Evolutionary conservation across 345 rosid genomes (phyloP), one percentile per base, ranked within the genome.

Genomic region (Brassica rapa): DNA sequence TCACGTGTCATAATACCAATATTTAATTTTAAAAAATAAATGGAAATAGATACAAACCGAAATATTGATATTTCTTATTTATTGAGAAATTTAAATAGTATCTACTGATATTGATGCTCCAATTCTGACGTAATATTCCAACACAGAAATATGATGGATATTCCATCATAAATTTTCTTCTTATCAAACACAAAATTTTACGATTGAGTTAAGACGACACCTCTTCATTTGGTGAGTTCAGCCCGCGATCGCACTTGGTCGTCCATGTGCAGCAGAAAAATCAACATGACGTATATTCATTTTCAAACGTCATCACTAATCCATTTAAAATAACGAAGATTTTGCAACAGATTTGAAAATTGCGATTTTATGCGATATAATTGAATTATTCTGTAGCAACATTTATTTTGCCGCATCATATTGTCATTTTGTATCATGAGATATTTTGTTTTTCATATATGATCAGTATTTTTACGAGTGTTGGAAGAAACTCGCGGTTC

Each of bases 261-360:
- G 61, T 56, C 10, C n/a, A 49, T 69, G 8, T 51, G 29, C 73
- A 30, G 25, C 27, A 30, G 16, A 53, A 16, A 60, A 32, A 6
- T 32, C 30, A 19, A 70, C 49, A 19, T 70, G 43, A 16, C 73
- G 29, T 19, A 70, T 37, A 29, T 69, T 46, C 62, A 53, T 53
- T 30, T 56, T 32, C 6, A 70, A 51, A 51, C 56, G 56, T n/a
- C 19, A 51, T 51, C 56, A n/a, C 21, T 2, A 51, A 51, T 51
- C 21, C 8, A 51, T 51, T 51, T 51, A 8, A 51, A 32, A 32
- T 55, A 56, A 56, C 5, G 1, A 33, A 37, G 66, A 71, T 35
- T 8, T 35, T 71, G 65, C 55, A 32, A 14, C 49, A 56, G 33
- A 33, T 6, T 57, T 56, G 63, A 70, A 69, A 62, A 7, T 32